Conservation (phyloP, 2,329 filamentous ascomycete species). For the Aspergillus terreus region DNA sequence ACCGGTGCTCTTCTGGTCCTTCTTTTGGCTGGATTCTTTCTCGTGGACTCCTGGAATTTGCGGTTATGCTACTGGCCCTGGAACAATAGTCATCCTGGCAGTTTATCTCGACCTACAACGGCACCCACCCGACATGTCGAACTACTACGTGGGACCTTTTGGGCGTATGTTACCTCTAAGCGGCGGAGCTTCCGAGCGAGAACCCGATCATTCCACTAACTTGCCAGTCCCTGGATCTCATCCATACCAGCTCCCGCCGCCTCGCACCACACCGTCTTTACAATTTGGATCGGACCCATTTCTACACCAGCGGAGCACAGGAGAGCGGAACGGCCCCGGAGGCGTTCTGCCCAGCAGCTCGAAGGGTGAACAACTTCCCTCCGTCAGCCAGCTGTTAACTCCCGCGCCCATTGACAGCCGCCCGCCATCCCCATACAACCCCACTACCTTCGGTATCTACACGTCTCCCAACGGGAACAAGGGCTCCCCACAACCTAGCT, state of each 20-base stretch:
- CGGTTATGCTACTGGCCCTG: conserved; percentile 13
- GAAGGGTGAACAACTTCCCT: conserved; percentile 32
- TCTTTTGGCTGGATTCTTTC: background rate
- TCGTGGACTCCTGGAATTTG: background rate
- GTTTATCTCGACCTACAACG: background rate
- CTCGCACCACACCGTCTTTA: conserved; percentile 29
- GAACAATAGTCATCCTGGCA: conserved; percentile 3
- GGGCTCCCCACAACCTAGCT: conserved; percentile 16
- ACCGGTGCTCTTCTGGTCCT: background rate
- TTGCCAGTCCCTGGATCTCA: conserved; percentile 27
- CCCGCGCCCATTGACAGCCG: conserved; percentile 26
- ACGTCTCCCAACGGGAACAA: conserved; percentile 13
- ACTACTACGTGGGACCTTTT: conserved; percentile 37
- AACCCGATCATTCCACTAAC: conserved; percentile 28
- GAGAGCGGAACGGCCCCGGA: conserved; percentile 21
- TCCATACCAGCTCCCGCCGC: conserved; percentile 41
- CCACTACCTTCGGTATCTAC: conserved; percentile 20
- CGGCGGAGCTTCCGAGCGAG: conserved; percentile 24
- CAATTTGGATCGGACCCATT: conserved; percentile 35
- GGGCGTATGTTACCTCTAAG: conserved; percentile 36
- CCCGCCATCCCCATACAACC: conserved; percentile 25
- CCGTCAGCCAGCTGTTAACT: conserved; percentile 39
- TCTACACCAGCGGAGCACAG: conserved; percentile 21
- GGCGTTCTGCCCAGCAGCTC: conserved; percentile 10
- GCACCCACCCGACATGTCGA: conserved; percentile 27